phyloP scores from a whole-genome alignment of 768 basidiomycete genomes.

The Mycena amicta region DNA sequence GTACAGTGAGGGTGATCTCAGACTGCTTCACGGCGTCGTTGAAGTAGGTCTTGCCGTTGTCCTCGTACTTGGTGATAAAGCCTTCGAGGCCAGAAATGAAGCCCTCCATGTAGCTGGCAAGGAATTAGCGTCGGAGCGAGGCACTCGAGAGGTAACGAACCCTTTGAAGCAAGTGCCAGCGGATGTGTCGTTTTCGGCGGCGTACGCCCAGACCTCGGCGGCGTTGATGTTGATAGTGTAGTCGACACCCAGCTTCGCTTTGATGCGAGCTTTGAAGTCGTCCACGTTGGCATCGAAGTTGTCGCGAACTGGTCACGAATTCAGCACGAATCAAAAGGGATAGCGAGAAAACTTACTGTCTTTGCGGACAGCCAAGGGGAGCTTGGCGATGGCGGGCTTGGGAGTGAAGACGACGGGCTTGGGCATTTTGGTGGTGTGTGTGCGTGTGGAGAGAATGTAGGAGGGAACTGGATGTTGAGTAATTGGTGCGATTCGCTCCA shows the following conservation, averaged over 20 bases:
- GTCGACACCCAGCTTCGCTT: conserved; percentile 30
- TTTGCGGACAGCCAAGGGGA: conserved; percentile 40
- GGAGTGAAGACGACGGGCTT: conserved; percentile 30
- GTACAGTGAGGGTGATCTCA: conserved; percentile 35
- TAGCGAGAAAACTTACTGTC: conserved; percentile 29
- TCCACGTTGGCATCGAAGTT: conserved; percentile 39
- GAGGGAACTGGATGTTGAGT: not conserved
- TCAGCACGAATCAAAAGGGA: not conserved
- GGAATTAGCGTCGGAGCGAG: not conserved
- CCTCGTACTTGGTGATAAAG: conserved; percentile 35
- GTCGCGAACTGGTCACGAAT: conserved; percentile 35
- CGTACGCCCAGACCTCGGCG: conserved; percentile 40
- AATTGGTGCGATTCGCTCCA: not conserved
- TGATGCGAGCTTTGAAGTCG: conserved; percentile 35
- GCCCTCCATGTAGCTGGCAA: conserved; percentile 39
- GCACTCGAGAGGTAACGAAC: conserved; percentile 16
- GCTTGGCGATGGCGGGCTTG: conserved; percentile 37
- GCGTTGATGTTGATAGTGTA: conserved; percentile 39
- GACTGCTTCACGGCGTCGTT: conserved; percentile 38
- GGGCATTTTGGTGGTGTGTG: conserved; percentile 12
- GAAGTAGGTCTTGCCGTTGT: conserved; percentile 40
- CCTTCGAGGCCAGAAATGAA: conserved; percentile 34
- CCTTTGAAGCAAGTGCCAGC: conserved; percentile 29
- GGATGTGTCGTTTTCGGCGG: conserved; percentile 24
- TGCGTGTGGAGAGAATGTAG: not conserved